phyloP scores from a whole-genome alignment of 495 filamentous ascomycete genomes.

The Penicillium odoratum region DNA sequence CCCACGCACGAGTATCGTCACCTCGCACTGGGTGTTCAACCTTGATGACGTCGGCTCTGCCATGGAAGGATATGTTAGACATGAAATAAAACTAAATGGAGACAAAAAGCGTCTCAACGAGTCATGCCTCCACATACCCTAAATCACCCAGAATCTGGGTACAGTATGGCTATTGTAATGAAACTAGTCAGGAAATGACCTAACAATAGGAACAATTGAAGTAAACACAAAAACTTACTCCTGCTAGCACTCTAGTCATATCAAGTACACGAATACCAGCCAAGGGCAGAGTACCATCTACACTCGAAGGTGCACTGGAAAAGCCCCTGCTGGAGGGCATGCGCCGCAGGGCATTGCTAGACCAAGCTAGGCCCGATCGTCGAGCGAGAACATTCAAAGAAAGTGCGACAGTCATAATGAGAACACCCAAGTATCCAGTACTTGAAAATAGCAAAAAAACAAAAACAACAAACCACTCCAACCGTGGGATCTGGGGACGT shows the following conservation, averaged over 20 bases:
- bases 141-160: conserved; percentile 97
- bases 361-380: conserved; percentile 24
- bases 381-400: conserved; percentile 29
- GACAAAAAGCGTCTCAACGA: background rate
- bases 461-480: conserved; percentile 5
- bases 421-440: conserved; percentile 1
- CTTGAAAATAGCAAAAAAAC: conserved; percentile 1
- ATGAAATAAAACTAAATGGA: background rate
- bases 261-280: conserved; percentile 87
- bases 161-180: conserved; percentile 77
- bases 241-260: conserved; percentile 94
- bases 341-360: conserved; percentile 22
- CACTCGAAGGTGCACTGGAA: conserved; percentile 27
- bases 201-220: conserved; percentile 16
- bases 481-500: background rate
- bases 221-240: conserved; percentile 58
- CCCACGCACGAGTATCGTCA: conserved; percentile 96
- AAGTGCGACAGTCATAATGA: conserved; percentile 28
- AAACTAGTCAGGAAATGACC: background rate
- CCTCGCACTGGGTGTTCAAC: conserved; percentile 89
- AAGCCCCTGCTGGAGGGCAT: conserved; percentile 35
- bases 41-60: conserved; percentile 93
- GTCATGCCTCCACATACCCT: conserved; percentile 60
- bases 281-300: conserved; percentile 60
- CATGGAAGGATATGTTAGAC: background rate